These are phyloP conservation scores for Beauveria scarabaeidicola DNA, from an alignment of 2,329 filamentous ascomycete genomes.

Conservation along the genomic window DNA sequence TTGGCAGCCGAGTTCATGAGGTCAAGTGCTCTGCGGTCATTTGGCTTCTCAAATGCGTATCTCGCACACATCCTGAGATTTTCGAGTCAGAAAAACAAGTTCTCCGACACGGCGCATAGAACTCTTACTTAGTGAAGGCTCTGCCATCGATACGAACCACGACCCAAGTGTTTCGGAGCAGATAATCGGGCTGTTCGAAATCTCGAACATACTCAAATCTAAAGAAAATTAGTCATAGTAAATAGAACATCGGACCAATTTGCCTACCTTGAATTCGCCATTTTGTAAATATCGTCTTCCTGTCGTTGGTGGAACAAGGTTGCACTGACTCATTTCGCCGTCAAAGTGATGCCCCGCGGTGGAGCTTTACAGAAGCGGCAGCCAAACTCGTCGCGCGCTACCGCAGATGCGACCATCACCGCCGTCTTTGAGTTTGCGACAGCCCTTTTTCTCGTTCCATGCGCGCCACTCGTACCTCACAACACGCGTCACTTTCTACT, in stretches of 20 bases:
- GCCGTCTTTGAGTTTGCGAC: slow-evolving; percentile 6
- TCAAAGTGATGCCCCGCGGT: slow-evolving; percentile 10
- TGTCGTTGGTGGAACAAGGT: neutral
- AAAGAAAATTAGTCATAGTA: neutral
- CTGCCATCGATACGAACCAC: slow-evolving; percentile 89
- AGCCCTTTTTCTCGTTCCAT: neutral
- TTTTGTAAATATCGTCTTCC: slow-evolving; percentile 1
- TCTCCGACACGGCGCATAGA: neutral
- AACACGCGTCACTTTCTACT: neutral
- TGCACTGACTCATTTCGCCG: neutral
- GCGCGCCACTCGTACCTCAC: neutral
- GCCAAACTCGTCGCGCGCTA: slow-evolving; percentile 5
- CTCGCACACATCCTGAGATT: slow-evolving; percentile 62
- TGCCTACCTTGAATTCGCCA: slow-evolving; percentile 48
- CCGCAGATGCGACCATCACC: neutral
- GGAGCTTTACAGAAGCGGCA: slow-evolving; percentile 7
- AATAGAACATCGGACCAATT: slow-evolving; percentile 13
- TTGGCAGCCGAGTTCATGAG: slow-evolving; percentile 94
- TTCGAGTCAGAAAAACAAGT: neutral
- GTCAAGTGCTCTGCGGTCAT: slow-evolving; percentile 76
- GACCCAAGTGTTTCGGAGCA: slow-evolving; percentile 91
- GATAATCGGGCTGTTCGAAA: slow-evolving; percentile 73
- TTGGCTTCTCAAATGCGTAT: slow-evolving; percentile 85
- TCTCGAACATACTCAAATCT: slow-evolving; percentile 91
- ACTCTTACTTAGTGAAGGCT: slow-evolving; percentile 79